Conservation (phyloP, 2,329 filamentous ascomycete genomes). For the Coniochaeta prunicola region DNA sequence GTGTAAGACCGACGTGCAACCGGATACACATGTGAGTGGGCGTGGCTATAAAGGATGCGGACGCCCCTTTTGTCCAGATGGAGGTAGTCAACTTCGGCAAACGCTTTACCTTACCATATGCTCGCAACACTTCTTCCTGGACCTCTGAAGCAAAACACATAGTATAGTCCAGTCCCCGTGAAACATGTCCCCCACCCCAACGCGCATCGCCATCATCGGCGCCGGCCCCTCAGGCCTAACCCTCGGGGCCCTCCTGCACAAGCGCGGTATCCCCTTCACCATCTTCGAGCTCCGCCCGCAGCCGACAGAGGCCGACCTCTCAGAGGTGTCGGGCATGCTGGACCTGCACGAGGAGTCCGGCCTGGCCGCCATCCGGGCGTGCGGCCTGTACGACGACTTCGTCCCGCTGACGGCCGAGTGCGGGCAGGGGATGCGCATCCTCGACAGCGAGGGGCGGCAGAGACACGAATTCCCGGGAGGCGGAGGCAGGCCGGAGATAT, state of each 20-base stretch:
- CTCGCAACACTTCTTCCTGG: too few relatives aligned
- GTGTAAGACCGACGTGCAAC: too few relatives aligned
- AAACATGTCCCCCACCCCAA: slow-evolving; percentile 1
- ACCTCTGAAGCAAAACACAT: too few relatives aligned
- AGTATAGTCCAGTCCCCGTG: background rate
- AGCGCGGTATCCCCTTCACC: slow-evolving; percentile 22
- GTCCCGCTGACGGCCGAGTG: slow-evolving; percentile 31
- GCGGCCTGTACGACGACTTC: slow-evolving; percentile 37
- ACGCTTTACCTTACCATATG: too few relatives aligned
- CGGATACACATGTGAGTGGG: too few relatives aligned
- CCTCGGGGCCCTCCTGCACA: slow-evolving; percentile 37
- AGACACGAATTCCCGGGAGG: slow-evolving; percentile 11
- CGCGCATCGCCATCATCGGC: slow-evolving; percentile 35
- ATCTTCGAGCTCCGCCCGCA: slow-evolving; percentile 26
- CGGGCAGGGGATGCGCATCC: slow-evolving; percentile 28
- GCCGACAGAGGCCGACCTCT: slow-evolving; percentile 17
- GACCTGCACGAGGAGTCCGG: slow-evolving; percentile 41
- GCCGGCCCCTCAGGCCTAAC: slow-evolving; percentile 39
- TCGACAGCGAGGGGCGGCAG: slow-evolving; percentile 21
- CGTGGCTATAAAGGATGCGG: background rate
- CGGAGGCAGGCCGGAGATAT: slow-evolving; percentile 28
- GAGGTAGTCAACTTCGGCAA: background rate
- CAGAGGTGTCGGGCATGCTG: slow-evolving; percentile 31
- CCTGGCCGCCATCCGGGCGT: slow-evolving; percentile 33
- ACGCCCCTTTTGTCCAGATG: background rate